Evolutionary conservation across 2,329 filamentous ascomycete genomes (phyloP), one percentile per base, ranked within the genome.

Genomic region (Cordyceps cateniannulata): DNA sequence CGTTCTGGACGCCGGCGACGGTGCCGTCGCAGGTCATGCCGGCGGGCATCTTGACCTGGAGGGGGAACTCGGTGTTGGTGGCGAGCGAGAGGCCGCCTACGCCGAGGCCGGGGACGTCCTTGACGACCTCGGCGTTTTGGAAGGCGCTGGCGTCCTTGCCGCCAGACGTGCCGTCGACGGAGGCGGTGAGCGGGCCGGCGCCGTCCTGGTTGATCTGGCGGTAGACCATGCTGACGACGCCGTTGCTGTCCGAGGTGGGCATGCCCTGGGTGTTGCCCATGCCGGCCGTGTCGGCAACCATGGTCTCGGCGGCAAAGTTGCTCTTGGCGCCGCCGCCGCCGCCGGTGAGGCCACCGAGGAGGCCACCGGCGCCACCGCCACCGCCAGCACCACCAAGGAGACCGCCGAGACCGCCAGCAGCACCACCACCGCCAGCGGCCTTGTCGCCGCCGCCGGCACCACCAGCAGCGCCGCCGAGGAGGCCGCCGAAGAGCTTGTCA

Each of bases 161-260:
- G 38, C 84, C 85, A 1, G 85, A 88, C 27, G 85, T 86, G 47
- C 77, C 73, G 67, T 89, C 86, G 53, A 89, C 76, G 48, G 77
- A 76, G 9, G 85, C 85, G 32, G 76, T 80, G 52, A 89, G 74
- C 1, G 85, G 85, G 2, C 86, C 86, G 0, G 85, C 86, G 24
- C 86, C 86, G 66, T 89, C 86, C 72, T 88, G 85, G 79, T 89
- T 89, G 75, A 89, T 83, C 76, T 89, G 64, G 69, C 84, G 84
- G 77, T 82, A 86, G 63, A 80, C 85, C 80, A 87, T 81, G 63
- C 76, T 78, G 71, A 87, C 75, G 20, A 77, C 78, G 63, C 85
- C 84, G 63, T 84, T 79, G 65, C 85, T 81, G 38, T 76, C 72
- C 62, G 76, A 78, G n/a, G 85, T 87, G n/a, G 85, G 85, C 49